Conservation (phyloP, 768 basidiomycete species). For the Myochromella boudieri region DNA sequence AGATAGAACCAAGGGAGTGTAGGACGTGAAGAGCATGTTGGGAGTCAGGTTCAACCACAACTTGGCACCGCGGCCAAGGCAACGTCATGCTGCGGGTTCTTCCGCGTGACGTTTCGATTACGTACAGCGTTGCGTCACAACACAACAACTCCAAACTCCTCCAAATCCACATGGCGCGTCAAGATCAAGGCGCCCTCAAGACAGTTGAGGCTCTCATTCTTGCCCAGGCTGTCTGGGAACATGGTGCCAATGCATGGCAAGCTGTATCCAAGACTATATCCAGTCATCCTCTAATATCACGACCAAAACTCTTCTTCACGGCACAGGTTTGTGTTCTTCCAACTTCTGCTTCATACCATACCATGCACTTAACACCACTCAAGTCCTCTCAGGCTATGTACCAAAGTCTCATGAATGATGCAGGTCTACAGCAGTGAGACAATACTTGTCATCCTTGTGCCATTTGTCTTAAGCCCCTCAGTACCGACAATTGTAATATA, state of each 20-base stretch:
- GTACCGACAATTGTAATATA: constrained; percentile 46
- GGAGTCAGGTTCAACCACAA: constrained; percentile 16
- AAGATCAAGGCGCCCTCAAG: constrained; percentile 21
- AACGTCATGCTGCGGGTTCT: constrained; percentile 19
- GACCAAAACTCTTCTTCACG: constrained; percentile 66
- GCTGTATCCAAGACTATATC: constrained; percentile 63
- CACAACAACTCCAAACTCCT: neutral
- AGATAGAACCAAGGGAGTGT: constrained; percentile 36
- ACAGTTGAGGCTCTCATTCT: constrained; percentile 76
- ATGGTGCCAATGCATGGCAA: constrained; percentile 70
- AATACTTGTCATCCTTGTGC: neutral
- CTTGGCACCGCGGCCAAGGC: constrained; percentile 3
- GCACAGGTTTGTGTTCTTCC: constrained; percentile 48
- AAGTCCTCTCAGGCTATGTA: constrained; percentile 74
- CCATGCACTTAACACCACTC: constrained; percentile 9
- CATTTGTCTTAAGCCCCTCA: constrained; percentile 3
- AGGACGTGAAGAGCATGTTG: constrained; percentile 42
- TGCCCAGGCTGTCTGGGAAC: constrained; percentile 84
- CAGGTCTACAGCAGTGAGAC: constrained; percentile 62
- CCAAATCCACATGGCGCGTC: constrained; percentile 26
- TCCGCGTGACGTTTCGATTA: constrained; percentile 7
- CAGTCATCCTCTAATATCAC: constrained; percentile 67
- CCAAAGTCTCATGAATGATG: constrained; percentile 64
- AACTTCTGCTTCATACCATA: neutral
- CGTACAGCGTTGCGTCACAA: neutral